Conservation (phyloP, 2,329 filamentous ascomycete species). For the Aspergillus sojae region DNA sequence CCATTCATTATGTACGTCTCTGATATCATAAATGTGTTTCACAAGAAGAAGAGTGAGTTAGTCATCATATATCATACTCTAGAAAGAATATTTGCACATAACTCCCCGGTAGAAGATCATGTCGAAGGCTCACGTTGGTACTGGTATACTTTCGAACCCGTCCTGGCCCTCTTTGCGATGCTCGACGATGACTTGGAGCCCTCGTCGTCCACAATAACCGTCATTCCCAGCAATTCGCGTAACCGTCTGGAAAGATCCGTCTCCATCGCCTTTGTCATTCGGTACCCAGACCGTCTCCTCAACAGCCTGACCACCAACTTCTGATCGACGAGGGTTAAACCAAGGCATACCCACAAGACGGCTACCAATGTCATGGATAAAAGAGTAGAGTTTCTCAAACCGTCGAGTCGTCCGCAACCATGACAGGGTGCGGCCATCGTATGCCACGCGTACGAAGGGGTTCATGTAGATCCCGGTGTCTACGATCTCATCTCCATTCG, state of each 20-base stretch:
- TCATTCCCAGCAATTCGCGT: slow-evolving; percentile 45
- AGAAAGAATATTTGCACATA: neutral
- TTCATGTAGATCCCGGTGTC: slow-evolving; percentile 71
- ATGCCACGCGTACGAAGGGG: slow-evolving; percentile 72
- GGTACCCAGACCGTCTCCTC: slow-evolving; percentile 47
- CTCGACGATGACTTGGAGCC: slow-evolving; percentile 48
- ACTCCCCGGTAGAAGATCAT: neutral
- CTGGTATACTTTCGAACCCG: slow-evolving; percentile 48
- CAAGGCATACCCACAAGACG: slow-evolving; percentile 59
- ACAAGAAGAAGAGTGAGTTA: neutral
- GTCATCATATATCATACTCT: neutral
- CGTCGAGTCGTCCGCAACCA: slow-evolving; percentile 64
- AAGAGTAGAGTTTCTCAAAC: slow-evolving; percentile 66
- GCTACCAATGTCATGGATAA: slow-evolving; percentile 62
- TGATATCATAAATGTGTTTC: neutral
- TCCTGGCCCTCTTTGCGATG: slow-evolving; percentile 46
- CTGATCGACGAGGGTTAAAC: slow-evolving; percentile 62
- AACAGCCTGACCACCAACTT: slow-evolving; percentile 57
- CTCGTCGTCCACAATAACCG: slow-evolving; percentile 49
- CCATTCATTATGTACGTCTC: neutral
- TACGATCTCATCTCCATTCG: slow-evolving; percentile 33
- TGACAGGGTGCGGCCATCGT: slow-evolving; percentile 58
- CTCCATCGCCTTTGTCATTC: slow-evolving; percentile 28
- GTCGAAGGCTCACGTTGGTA: slow-evolving; percentile 31
- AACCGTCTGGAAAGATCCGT: slow-evolving; percentile 43